Evolutionary conservation across 805 yeast genomes (phyloP).

Genomic region (Wickerhamomyces bovis): DNA sequence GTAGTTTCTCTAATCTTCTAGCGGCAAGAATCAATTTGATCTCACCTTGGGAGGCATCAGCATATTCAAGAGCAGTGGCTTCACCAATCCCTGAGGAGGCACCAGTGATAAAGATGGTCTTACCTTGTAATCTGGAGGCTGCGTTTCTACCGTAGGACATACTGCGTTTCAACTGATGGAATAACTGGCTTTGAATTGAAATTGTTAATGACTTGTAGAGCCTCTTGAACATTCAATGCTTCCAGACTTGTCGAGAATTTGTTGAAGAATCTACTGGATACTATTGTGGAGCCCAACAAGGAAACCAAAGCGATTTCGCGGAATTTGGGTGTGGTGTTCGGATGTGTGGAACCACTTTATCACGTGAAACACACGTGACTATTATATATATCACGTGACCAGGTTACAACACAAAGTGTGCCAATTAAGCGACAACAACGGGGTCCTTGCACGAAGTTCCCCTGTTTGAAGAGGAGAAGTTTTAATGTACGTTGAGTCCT

Average conservation of each 20-base stretch:
- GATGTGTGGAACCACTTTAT: not conserved
- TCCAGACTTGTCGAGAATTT: not conserved
- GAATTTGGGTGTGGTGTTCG: not conserved
- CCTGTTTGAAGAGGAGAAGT: too few species aligned
- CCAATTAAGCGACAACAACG: too few species aligned
- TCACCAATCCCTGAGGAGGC: constrained; percentile 95
- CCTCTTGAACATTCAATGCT: not conserved
- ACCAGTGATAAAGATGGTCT: constrained; percentile 81
- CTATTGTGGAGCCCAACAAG: not conserved
- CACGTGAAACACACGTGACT: not conserved
- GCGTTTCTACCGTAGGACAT: constrained; percentile 71
- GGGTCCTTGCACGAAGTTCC: too few species aligned
- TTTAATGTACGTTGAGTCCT: too few species aligned
- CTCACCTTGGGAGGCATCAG: constrained; percentile 68
- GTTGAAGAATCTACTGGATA: too few species aligned
- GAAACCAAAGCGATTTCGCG: not conserved
- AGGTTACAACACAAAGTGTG: too few species aligned
- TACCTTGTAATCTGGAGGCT: constrained; percentile 73
- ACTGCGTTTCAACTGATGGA: not conserved
- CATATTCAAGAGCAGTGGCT: constrained; percentile 85
- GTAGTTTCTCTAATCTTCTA: constrained; percentile 61
- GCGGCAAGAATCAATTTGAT: constrained; percentile 71
- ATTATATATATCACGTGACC: too few species aligned
- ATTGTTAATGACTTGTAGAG: not conserved
- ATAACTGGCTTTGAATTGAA: not conserved